phyloP scores from a whole-genome alignment of 192 early-diverging fungal species.

The Rhizophagus clarus region DNA sequence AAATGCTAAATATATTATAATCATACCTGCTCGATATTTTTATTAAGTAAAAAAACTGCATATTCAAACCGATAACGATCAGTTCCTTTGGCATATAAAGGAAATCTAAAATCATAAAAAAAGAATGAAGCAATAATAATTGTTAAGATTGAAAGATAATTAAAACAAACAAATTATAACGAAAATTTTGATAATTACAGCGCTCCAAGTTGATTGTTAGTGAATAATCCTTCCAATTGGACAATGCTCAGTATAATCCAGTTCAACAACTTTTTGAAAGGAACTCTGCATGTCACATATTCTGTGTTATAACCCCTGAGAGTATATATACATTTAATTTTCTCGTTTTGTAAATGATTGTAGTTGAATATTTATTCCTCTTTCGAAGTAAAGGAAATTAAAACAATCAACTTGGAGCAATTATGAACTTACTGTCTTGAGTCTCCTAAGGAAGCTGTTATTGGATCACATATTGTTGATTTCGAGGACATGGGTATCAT shows the following conservation, averaged over 20 bases:
- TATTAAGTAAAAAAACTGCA: conserved; percentile 83
- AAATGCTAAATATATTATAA: neutral
- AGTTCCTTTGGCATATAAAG: conserved; percentile 67
- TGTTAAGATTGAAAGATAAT: neutral
- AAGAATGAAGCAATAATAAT: neutral
- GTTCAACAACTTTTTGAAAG: conserved; percentile 11
- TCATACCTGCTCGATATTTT: conserved; percentile 81
- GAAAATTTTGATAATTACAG: conserved; percentile 30
- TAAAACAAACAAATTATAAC: conserved; percentile 11
- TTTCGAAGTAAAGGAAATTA: conserved; percentile 20
- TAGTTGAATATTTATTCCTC: neutral
- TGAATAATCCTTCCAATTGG: conserved; percentile 11
- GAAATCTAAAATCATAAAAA: conserved; percentile 59
- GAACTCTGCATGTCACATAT: conserved; percentile 5
- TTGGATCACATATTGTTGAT: conserved; percentile 59
- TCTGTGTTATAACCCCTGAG: conserved; percentile 18
- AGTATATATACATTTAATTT: neutral
- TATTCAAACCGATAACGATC: conserved; percentile 78
- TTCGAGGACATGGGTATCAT: conserved; percentile 75
- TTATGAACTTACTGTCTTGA: conserved; percentile 40
- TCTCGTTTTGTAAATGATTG: neutral
- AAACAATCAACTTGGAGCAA: conserved; percentile 40
- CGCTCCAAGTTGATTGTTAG: conserved; percentile 36
- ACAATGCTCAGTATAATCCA: conserved; percentile 1
- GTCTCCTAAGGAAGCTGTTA: conserved; percentile 39